phyloP scores from a whole-genome alignment of 371 early-diverging fungal genomes.

The Mucor circinelloides region DNA sequence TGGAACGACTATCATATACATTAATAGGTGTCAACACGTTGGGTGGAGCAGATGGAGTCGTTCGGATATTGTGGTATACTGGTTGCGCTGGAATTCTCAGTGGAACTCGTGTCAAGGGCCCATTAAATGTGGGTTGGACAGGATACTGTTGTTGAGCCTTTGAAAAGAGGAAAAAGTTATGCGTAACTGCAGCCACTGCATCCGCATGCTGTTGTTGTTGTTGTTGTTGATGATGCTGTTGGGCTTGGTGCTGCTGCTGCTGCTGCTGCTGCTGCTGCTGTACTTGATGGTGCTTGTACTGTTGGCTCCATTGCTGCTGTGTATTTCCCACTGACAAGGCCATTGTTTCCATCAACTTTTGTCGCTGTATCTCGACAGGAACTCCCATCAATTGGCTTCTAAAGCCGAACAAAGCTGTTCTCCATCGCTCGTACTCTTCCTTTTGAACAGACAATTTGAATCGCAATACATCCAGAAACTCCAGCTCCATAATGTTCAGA shows the following conservation, averaged over 20 bases:
- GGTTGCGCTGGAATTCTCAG: conserved; percentile 22
- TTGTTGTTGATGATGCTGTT: conserved; percentile 12
- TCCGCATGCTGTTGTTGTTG: conserved; percentile 13
- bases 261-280: conserved; percentile 21
- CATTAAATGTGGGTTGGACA: conserved; percentile 12
- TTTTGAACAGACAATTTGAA: conserved; percentile 61
- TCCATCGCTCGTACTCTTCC: conserved; percentile 55
- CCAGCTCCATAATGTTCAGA: conserved; percentile 69
- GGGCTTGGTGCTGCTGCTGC: conserved; percentile 20
- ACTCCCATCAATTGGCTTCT: conserved; percentile 26
- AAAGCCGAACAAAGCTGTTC: conserved; percentile 33
- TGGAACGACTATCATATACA: conserved; percentile 7
- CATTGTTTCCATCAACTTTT: conserved; percentile 26
- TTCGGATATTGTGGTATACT: conserved; percentile 13
- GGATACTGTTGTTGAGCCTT: conserved; percentile 20
- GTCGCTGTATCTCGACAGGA: conserved; percentile 23
- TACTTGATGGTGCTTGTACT: conserved; percentile 13
- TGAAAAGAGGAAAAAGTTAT: conserved; percentile 17
- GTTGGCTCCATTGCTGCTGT: conserved; percentile 1
- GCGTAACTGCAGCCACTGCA: conserved; percentile 10
- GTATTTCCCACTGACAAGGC: conserved; percentile 6
- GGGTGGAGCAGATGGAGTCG: conserved; percentile 5
- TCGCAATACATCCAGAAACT: conserved; percentile 62
- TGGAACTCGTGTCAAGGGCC: conserved; percentile 19
- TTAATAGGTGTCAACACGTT: background rate